Conservation (phyloP, 164 flowering plant species). For the Aristolochia contorta region DNA sequence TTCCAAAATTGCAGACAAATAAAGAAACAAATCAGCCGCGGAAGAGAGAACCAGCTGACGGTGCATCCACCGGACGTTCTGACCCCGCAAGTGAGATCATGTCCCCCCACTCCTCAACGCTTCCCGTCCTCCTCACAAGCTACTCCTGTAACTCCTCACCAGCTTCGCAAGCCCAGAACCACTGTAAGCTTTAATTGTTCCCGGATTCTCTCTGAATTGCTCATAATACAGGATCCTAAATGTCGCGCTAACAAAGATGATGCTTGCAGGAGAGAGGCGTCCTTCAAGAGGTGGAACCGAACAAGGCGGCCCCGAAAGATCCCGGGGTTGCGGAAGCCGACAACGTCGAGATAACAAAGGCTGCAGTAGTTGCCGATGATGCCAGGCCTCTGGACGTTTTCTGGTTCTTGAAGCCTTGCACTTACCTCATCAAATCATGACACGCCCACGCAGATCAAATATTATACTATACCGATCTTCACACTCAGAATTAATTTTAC, state of each 20-base stretch:
- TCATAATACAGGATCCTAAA: not conserved
- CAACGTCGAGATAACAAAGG: conserved; percentile 8
- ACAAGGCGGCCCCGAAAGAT: conserved; percentile 8
- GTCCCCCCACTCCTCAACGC: conserved; percentile 76
- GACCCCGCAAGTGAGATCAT: conserved; percentile 37
- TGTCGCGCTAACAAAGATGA: not conserved
- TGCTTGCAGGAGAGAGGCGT: conserved; percentile 36
- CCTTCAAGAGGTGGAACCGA: conserved; percentile 34
- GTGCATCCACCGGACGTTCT: conserved; percentile 6
- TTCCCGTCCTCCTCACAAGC: conserved; percentile 32
- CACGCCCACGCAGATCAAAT: too few species aligned
- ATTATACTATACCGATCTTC: too few species aligned
- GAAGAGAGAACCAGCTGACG: conserved; percentile 14
- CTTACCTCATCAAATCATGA: conserved; percentile 21
- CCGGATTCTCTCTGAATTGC: not conserved
- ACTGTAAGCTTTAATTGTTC: conserved; percentile 19
- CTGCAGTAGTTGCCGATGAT: conserved; percentile 14
- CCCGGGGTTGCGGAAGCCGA: not conserved
- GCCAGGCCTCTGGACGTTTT: conserved; percentile 40
- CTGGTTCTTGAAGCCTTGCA: conserved; percentile 79
- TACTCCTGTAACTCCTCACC: conserved; percentile 26
- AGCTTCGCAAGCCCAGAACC: conserved; percentile 27
- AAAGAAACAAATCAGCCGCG: conserved; percentile 26
- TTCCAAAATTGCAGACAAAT: conserved; percentile 3
- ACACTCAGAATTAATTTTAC: too few species aligned